Conservation (phyloP, 345 rosid species). For the Kandelia obovata region DNA sequence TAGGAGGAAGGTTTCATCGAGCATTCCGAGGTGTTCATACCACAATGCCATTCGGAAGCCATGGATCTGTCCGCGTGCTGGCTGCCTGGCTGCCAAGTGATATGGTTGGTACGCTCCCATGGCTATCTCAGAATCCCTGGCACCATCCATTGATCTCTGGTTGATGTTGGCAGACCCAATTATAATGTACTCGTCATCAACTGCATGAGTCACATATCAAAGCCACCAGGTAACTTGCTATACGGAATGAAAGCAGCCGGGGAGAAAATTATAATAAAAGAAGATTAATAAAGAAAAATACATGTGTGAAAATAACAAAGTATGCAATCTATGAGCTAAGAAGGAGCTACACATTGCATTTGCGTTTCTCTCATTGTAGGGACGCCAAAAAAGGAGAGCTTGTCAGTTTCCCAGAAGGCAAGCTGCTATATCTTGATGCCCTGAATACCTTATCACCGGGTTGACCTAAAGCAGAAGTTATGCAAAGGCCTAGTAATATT, state of each 20-base stretch:
- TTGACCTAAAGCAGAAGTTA: too few relatives aligned
- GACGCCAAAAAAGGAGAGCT: too few relatives aligned
- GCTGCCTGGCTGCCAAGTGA: slow-evolving; percentile 66
- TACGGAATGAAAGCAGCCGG: background rate
- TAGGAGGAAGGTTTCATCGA: slow-evolving; percentile 62
- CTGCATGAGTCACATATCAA: slow-evolving; percentile 34
- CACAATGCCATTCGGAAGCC: slow-evolving; percentile 95
- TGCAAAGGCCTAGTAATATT: too few relatives aligned
- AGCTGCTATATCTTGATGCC: too few relatives aligned
- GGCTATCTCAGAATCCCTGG: slow-evolving; percentile 97
- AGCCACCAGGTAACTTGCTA: background rate
- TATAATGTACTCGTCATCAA: slow-evolving; percentile 96
- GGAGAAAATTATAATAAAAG: too few relatives aligned
- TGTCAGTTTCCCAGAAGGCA: too few relatives aligned
- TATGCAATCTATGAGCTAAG: too few relatives aligned
- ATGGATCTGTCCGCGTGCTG: slow-evolving; percentile 88
- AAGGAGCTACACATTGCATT: too few relatives aligned
- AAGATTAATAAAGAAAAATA: too few relatives aligned
- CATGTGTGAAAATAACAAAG: too few relatives aligned
- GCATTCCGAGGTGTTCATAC: slow-evolving; percentile 98
- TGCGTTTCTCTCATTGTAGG: too few relatives aligned
- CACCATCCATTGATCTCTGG: slow-evolving; percentile 98
- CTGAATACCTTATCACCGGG: too few relatives aligned
- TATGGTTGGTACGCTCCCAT: slow-evolving; percentile 96
- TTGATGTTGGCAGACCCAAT: slow-evolving; percentile 97